Base-by-base conservation (phyloP, 345 rosid genomes). In the Camelina sativa region DNA sequence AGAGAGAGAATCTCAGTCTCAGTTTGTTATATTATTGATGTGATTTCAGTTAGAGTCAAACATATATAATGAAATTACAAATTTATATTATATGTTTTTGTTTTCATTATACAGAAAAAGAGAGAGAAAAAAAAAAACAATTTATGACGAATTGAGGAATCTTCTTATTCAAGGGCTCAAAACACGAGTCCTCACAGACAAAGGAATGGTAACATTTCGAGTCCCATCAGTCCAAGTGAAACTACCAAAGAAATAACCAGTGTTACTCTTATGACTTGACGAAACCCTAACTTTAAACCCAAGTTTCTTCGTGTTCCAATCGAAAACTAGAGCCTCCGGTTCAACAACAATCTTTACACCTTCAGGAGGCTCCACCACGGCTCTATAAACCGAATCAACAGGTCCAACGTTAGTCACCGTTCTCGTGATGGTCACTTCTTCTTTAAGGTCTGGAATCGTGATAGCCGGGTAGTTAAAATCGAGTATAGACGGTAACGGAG, bases 41-140 rank as follows among this genome's bases (percentile, higher is more conserved):
- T 58, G 72, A 8, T 71, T 77, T 77, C 80, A 64, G 80, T 71
- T 77, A 65, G 76, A 70, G 76, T 76, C 79, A 76, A 76, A 68
- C 38, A 53, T 35, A 69, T n/a, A 66, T 10, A 68, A 66, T 51
- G n/a, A 25, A 62, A 11, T 20, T 34, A 43, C 40, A 50, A 9
- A 25, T 12, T 38, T 61, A 43, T 16, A 28, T 52, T 37, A 48
- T 60, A 47, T 35, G 12, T 60, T 8, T 20, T 32, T 68, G 32
- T 22, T 62, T 41, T 63, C 32, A 54, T n/a, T 15, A 12, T 64
- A 43, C 19, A 56, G 3, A 40, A 28, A 13, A 3, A n/a, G 48
- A 32, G 4, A 13, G 7, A 13, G 1, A 35, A 2, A 8, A 15
- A 4, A 4, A 20, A 48, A 11, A 66, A 48, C 48, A 67, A 16